Evolutionary conservation across 352 stramenopile genomes (phyloP).

Genomic region (Phytophthora colocasiae): DNA sequence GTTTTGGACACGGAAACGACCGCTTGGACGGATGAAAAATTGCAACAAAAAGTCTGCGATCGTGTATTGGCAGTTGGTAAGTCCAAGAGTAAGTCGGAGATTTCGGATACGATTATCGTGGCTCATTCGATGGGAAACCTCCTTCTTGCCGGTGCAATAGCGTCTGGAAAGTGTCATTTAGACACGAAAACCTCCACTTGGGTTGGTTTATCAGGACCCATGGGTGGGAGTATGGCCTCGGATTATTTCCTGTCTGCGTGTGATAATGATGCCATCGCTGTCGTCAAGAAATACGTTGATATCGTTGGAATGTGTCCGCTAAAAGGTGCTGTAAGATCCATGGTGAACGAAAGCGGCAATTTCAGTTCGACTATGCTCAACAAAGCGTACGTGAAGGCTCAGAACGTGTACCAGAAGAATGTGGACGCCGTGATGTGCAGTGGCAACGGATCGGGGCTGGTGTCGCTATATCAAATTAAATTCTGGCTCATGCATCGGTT

Average conservation of each 20-base stretch:
- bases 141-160: conserved; percentile 25
- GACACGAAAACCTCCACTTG: conserved; percentile 26
- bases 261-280: background rate
- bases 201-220: conserved; percentile 27
- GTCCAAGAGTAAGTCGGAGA: background rate
- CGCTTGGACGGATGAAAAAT: background rate
- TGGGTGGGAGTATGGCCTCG: conserved; percentile 24
- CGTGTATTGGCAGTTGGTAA: conserved; percentile 4
- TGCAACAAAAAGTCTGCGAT: conserved; percentile 17
- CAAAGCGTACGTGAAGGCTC: conserved; percentile 21
- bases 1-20: conserved; percentile 12
- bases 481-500: conserved; percentile 19
- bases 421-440: conserved; percentile 38
- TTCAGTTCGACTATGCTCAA: conserved; percentile 15
- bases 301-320: conserved; percentile 10
- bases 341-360: conserved; percentile 24
- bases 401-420: conserved; percentile 25
- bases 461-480: conserved; percentile 17
- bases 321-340: conserved; percentile 9
- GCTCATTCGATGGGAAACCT: conserved; percentile 21
- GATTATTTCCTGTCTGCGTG: conserved; percentile 17
- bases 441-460: conserved; percentile 21
- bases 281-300: conserved; percentile 5
- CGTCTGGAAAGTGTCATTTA: conserved; percentile 16
- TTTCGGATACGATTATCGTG: conserved; percentile 23